phyloP scores from a whole-genome alignment of 768 basidiomycete species.

The Leccinum rimulosum region DNA sequence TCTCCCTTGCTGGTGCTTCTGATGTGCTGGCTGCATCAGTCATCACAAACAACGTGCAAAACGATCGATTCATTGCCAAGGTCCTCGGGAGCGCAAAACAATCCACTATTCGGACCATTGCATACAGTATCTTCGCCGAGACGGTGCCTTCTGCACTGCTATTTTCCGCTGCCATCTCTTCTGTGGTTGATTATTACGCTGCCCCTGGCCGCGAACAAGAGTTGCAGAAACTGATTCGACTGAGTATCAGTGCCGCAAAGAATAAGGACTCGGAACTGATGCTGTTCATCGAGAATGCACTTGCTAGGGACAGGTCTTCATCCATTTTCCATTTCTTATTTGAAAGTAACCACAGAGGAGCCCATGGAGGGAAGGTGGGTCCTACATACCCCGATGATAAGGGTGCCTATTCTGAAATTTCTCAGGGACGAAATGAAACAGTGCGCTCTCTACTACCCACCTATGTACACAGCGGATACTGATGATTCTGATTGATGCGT shows the following conservation, averaged over 20 bases:
- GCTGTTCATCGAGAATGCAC: conserved; percentile 45
- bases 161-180: conserved; percentile 54
- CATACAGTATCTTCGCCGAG: conserved; percentile 49
- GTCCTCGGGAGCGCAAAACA: conserved; percentile 5
- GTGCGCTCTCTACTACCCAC: no score
- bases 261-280: conserved; percentile 33
- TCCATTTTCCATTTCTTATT: neutral
- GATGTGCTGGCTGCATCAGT: conserved; percentile 21
- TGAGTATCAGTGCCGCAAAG: conserved; percentile 29
- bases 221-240: conserved; percentile 36
- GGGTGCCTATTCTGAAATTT: no score
- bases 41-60: conserved; percentile 22
- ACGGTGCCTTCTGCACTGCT: conserved; percentile 53
- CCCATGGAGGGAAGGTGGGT: conserved; percentile 32
- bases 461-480: neutral
- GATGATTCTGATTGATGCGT: neutral
- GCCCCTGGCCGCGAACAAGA: conserved; percentile 35
- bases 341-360: conserved; percentile 33
- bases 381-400: conserved; percentile 18
- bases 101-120: conserved; percentile 34
- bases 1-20: conserved; percentile 18
- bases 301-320: conserved; percentile 34
- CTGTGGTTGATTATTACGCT: conserved; percentile 62
- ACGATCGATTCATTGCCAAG: conserved; percentile 20
- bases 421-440: no score